Evolutionary conservation across 805 yeast genomes (phyloP).

Genomic region (Candida railenensis): DNA sequence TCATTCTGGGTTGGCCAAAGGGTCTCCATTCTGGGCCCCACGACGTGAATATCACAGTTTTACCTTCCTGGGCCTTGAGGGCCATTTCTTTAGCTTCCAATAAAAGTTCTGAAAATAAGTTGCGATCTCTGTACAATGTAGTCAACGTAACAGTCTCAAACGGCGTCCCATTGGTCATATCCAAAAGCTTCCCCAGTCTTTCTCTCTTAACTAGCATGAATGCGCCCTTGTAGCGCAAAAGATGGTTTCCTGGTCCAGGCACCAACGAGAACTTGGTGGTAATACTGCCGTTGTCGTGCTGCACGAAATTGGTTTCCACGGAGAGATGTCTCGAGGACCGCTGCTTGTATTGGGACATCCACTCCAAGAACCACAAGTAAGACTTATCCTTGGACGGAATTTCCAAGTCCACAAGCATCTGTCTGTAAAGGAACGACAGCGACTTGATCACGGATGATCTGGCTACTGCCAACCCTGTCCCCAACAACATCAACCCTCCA

Average conservation of each 20-base stretch:
- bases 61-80: conserved; percentile 79
- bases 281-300: conserved; percentile 91
- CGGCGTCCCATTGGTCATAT: conserved; percentile 88
- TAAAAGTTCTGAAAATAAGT: conserved; percentile 65
- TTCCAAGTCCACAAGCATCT: conserved; percentile 86
- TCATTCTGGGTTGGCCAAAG: conserved; percentile 91
- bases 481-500: conserved; percentile 93
- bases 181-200: conserved; percentile 84
- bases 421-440: conserved; percentile 72
- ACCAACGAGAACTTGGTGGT: conserved; percentile 85
- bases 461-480: conserved; percentile 81
- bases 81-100: conserved; percentile 86
- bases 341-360: conserved; percentile 87
- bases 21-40: conserved; percentile 99
- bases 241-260: conserved; percentile 96
- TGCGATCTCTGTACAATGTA: conserved; percentile 80
- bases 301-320: conserved; percentile 82
- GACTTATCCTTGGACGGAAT: conserved; percentile 92
- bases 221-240: conserved; percentile 82
- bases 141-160: conserved; percentile 95
- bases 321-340: conserved; percentile 80
- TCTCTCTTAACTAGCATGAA: conserved; percentile 87
- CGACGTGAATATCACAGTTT: conserved; percentile 88
- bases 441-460: conserved; percentile 65
- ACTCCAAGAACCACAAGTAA: conserved; percentile 90